Evolutionary conservation across 768 basidiomycete genomes (phyloP), one percentile per base, ranked within the genome.

Genomic region (Boletellus ananas): DNA sequence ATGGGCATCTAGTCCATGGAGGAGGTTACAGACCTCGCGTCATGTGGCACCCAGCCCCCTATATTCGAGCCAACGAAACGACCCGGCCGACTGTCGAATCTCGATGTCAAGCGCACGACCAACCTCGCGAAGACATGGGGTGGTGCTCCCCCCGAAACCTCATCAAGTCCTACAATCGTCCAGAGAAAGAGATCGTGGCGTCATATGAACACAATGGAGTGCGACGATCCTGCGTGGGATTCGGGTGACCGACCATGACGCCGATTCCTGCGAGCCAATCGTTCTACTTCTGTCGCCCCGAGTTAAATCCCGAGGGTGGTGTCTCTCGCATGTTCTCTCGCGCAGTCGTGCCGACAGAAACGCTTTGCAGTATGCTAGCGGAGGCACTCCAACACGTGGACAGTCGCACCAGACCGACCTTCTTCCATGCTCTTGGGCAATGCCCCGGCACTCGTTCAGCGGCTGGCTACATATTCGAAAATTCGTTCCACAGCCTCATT

Each of bases 1-100:
- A 52, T 49, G 52, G 27, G 49, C 16, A 17, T 53, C 17, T 54
- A 49, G 49, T 27, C 29, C 2, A n/a, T 37, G 14, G 1, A 43
- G 3, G 53, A 51, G n/a, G 16, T 51, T 8, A 9, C 0, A 14
- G 6, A 39, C 1, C 50, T 43, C 1, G 40, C 35, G 51, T 53
- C 13, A 35, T n/a, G 47, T 40, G 6, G 10, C 11, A 2, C 23
- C 6, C 27, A 13, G 6, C 13, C n/a, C n/a, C 13, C 12, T 7
- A 11, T 3, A n/a, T 4, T 10, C 4, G 1, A 41, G 8, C 11
- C 42, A 34, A 53, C 8, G 27, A 50, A 5, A n/a, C 18, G 11
- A 20, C 9, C n/a, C 6, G 43, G 44, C 13, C 9, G 4, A 1
- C 12, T 50, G 6, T 31, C 18, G 34, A 34, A 11, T 21, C 12